Conservation (phyloP, 2,329 filamentous ascomycete species). For the Xylaria sp. region DNA sequence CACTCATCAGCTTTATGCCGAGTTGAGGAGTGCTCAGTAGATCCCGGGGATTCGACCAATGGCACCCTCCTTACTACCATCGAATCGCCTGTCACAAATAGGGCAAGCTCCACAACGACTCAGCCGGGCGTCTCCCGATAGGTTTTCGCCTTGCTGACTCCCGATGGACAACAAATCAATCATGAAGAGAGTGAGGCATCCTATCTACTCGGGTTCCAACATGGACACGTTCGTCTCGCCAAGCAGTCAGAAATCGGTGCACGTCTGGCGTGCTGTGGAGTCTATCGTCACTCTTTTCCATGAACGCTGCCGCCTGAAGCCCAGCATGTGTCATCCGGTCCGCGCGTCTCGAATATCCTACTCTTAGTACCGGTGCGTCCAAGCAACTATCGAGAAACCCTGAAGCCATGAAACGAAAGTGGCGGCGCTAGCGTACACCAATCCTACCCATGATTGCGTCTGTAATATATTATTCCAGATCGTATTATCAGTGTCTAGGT, state of each 20-base stretch:
- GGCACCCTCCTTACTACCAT: constrained; percentile 3
- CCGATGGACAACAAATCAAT: constrained; percentile 25
- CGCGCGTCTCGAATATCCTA: neutral
- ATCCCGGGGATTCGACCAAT: constrained; percentile 1
- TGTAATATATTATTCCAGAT: constrained; percentile 1
- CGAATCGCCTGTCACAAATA: constrained; percentile 8
- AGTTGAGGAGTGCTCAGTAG: constrained; percentile 1
- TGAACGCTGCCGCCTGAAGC: neutral
- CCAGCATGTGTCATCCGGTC: constrained; percentile 16
- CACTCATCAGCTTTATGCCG: constrained; percentile 22
- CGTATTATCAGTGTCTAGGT: neutral
- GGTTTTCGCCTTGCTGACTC: constrained; percentile 15
- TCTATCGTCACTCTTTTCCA: neutral
- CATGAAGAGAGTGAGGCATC: constrained; percentile 4
- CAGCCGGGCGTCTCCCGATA: constrained; percentile 27
- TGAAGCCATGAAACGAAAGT: constrained; percentile 14
- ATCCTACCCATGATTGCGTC: neutral
- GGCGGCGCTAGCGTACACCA: constrained; percentile 5
- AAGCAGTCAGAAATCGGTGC: constrained; percentile 21
- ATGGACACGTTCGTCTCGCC: constrained; percentile 24
- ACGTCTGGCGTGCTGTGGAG: constrained; percentile 12
- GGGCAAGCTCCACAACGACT: constrained; percentile 15
- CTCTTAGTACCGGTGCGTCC: neutral
- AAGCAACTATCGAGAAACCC: constrained; percentile 11
- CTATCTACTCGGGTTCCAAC: constrained; percentile 20